Conservation (phyloP, 1,284 basidiomycete genomes). For the Heterobasidion irregulare region DNA sequence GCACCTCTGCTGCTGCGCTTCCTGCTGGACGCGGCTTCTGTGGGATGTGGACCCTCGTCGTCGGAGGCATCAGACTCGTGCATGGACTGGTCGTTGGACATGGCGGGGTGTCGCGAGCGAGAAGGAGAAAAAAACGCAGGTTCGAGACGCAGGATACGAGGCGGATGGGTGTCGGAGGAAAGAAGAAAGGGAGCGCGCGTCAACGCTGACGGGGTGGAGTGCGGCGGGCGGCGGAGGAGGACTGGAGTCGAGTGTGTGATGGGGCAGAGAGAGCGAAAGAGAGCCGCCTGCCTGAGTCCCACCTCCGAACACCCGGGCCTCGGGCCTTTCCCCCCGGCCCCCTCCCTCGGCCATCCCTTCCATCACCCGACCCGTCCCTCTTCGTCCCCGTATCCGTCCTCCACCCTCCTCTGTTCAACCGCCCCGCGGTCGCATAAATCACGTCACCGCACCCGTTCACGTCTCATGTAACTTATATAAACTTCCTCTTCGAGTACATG, state of each 20-base stretch:
- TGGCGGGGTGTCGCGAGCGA: not conserved
- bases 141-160: not conserved
- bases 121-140: not conserved
- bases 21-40: constrained; percentile 31
- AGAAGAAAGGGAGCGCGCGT: not conserved
- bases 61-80: constrained; percentile 52
- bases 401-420: too few relatives aligned
- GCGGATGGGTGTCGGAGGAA: not conserved
- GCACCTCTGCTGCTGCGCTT: constrained; percentile 67
- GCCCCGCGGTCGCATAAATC: too few relatives aligned
- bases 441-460: too few relatives aligned
- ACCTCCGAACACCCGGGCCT: not conserved
- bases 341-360: too few relatives aligned
- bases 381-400: not conserved
- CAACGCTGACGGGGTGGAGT: not conserved
- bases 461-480: too few relatives aligned
- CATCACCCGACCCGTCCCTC: not conserved
- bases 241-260: too few relatives aligned
- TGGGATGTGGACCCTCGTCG: constrained; percentile 29
- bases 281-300: not conserved
- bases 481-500: too few relatives aligned
- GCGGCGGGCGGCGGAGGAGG: too few relatives aligned
- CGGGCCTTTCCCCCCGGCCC: too few relatives aligned
- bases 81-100: constrained; percentile 19
- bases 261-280: not conserved